Conservation (phyloP, 2,329 filamentous ascomycete genomes). For the Tolypocladium ovalisporum region DNA sequence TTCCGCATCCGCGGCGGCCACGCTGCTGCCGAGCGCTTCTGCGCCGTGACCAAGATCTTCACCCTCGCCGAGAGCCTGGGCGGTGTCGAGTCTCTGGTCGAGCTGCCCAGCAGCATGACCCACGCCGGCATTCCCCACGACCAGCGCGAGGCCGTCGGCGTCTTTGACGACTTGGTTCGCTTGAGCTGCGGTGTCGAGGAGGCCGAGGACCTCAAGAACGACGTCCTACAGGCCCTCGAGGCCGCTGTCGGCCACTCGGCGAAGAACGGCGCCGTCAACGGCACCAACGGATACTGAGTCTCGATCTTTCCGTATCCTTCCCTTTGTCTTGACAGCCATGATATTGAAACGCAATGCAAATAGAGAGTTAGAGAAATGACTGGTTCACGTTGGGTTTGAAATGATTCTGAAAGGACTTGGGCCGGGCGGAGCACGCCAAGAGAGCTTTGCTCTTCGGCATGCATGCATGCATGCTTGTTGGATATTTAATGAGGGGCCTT, state of each 20-base stretch:
- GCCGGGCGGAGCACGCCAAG: neutral
- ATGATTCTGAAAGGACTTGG: neutral
- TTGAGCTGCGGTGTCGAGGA: conserved; percentile 95
- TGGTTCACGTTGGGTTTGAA: neutral
- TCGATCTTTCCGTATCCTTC: neutral
- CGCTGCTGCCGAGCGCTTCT: conserved; percentile 81
- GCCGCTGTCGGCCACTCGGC: conserved; percentile 43
- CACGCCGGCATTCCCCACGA: conserved; percentile 89
- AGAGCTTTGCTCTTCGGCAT: neutral
- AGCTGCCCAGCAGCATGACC: conserved; percentile 93
- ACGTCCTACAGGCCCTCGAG: conserved; percentile 76
- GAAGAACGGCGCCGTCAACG: conserved; percentile 16
- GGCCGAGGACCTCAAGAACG: conserved; percentile 67
- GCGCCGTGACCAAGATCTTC: conserved; percentile 79
- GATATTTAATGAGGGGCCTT: neutral
- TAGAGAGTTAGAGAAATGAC: conserved; percentile 3
- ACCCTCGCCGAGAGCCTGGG: conserved; percentile 88
- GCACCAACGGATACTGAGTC: conserved; percentile 14
- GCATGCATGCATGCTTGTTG: neutral
- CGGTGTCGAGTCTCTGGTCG: conserved; percentile 83
- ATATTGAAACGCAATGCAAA: neutral
- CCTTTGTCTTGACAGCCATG: neutral
- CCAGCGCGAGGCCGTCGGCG: conserved; percentile 82
- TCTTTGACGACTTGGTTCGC: conserved; percentile 88
- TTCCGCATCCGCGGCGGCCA: conserved; percentile 89